Evolutionary conservation across 2,329 filamentous ascomycete genomes (phyloP).

Genomic region (Aspergillus sp.): DNA sequence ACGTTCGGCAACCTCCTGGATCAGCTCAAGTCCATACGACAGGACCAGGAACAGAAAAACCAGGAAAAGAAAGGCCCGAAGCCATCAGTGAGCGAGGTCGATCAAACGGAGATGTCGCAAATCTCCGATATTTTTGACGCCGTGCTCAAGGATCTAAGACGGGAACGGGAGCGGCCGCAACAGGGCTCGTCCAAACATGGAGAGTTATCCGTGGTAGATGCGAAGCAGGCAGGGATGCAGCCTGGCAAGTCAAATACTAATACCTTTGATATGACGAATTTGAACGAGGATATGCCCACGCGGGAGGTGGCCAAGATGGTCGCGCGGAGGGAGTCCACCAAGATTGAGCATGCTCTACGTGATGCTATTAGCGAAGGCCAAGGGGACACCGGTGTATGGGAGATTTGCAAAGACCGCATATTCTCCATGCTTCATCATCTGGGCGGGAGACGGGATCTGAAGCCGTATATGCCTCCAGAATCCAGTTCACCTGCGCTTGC

Average conservation of each 20-base stretch:
- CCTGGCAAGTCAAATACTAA: slow-evolving; percentile 1
- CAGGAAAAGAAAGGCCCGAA: neutral
- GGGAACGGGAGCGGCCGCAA: slow-evolving; percentile 1
- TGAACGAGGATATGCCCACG: slow-evolving; percentile 10
- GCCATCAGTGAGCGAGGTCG: slow-evolving; percentile 6
- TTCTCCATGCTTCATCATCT: slow-evolving; percentile 28
- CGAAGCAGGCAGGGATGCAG: neutral
- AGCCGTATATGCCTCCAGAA: neutral
- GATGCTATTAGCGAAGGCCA: slow-evolving; percentile 17
- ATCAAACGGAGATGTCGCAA: slow-evolving; percentile 14
- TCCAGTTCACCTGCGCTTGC: neutral
- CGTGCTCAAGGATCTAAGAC: slow-evolving; percentile 11
- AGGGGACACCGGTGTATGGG: slow-evolving; percentile 30
- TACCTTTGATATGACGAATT: slow-evolving; percentile 3
- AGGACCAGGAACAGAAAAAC: slow-evolving; percentile 1
- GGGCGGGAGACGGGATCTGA: slow-evolving; percentile 2
- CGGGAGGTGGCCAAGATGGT: slow-evolving; percentile 16
- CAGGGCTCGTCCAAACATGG: neutral
- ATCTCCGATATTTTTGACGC: slow-evolving; percentile 18
- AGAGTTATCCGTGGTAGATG: neutral
- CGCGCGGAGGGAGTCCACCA: slow-evolving; percentile 19
- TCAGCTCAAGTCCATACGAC: slow-evolving; percentile 7
- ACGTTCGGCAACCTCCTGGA: slow-evolving; percentile 13
- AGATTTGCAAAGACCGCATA: slow-evolving; percentile 30
- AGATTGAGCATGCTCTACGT: slow-evolving; percentile 23